Base-by-base conservation (phyloP, 2,329 filamentous ascomycete species). In the Hymenoscyphus fraxineus region DNA sequence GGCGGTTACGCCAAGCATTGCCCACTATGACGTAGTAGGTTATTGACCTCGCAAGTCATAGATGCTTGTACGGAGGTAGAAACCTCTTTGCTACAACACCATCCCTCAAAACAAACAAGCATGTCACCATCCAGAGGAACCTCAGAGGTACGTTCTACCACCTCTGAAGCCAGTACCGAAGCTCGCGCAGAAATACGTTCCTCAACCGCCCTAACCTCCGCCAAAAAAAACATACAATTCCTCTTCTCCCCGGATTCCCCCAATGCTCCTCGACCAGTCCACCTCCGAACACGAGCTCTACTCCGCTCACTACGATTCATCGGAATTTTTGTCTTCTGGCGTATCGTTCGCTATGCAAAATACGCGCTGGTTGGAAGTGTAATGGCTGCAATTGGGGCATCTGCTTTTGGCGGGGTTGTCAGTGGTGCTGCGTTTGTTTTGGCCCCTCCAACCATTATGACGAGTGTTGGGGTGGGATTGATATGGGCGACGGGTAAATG, bases 281-380 rank as follows among this genome's bases (percentile, higher is more conserved):
- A 64, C 44, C 67, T 73, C 1, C 73, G 73, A 6, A 75, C 73
- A 7, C 71, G 73, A 10, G 73, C 73, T 5, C 68, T 75, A 15
- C 69, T 75, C 1, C 69, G 71, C 7, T 68, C 71, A 6, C 66
- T 75, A 1, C 73, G 68, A 38, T 74, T 68, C 56, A 68, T 75
- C 9, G 65, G 69, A 1, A 63, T 73, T 19, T 75, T 74, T 51
- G 58, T 75, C 15, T 75, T 75, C 68, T 75, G 73, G 73, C 72
- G 73, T 27, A 62, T 74, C 1, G 71, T 75, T 0, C 69, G 73
- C 22, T 75, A 74, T 62, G 73, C 73, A n/a, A 73, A 73, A 56
- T 75, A 73, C 56, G 73, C 73, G 3, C 58, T 71, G 2, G 70
- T 74, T 22, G 73, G 73, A 1, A 67, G 64, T 13, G 57, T 73